Conservation (phyloP, 768 basidiomycete species). For the Boletus sp. region DNA sequence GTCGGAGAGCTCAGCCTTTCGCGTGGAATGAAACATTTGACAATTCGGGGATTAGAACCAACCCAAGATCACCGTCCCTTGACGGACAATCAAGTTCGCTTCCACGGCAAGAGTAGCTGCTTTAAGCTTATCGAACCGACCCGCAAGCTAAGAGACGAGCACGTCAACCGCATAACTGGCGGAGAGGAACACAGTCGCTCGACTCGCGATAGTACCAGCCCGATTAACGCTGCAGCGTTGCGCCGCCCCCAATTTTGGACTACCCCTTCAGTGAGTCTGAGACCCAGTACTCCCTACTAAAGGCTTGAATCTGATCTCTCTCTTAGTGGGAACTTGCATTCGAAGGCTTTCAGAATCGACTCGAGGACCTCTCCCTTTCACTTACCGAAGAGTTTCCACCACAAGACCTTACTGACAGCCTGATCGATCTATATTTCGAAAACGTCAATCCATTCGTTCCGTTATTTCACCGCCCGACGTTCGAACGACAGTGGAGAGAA, state of each 20-base stretch:
- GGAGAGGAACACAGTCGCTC: slow-evolving; percentile 15
- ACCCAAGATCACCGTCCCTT: slow-evolving; percentile 32
- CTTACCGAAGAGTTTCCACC: slow-evolving; percentile 57
- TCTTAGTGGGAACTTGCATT: slow-evolving; percentile 57
- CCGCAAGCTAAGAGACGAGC: slow-evolving; percentile 50
- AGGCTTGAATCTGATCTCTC: background rate
- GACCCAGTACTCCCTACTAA: background rate
- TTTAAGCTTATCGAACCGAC: slow-evolving; percentile 53
- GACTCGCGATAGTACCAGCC: slow-evolving; percentile 19
- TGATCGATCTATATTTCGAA: slow-evolving; percentile 70
- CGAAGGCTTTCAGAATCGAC: slow-evolving; percentile 41
- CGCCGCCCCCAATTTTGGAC: slow-evolving; percentile 54
- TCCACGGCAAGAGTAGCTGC: slow-evolving; percentile 61
- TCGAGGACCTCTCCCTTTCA: slow-evolving; percentile 29
- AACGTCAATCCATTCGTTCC: slow-evolving; percentile 59
- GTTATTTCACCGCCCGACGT: slow-evolving; percentile 68
- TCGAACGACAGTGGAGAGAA: slow-evolving; percentile 57
- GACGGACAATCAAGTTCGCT: slow-evolving; percentile 45
- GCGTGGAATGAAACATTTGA: slow-evolving; percentile 36
- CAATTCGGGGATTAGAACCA: slow-evolving; percentile 37
- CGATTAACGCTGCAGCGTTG: slow-evolving; percentile 18
- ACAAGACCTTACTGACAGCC: slow-evolving; percentile 47
- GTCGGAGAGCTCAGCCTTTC: slow-evolving; percentile 39
- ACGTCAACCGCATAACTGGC: slow-evolving; percentile 37
- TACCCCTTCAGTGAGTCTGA: slow-evolving; percentile 47